phyloP scores from a whole-genome alignment of 129 eudicot species.

The Silybum marianum region DNA sequence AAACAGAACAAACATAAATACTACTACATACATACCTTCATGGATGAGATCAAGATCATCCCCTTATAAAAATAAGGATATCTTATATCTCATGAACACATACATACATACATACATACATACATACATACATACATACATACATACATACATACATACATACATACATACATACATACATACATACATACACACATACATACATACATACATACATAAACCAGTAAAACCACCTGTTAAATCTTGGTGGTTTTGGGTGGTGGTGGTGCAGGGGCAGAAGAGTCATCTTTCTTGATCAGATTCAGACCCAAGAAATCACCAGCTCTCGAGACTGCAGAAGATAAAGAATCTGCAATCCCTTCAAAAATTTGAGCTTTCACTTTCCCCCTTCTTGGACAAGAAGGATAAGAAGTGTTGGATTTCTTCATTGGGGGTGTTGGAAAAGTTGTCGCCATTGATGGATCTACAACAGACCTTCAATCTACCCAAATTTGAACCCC shows the following conservation, averaged over 20 bases:
- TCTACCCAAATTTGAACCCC: background rate
- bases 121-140: background rate
- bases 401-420: conserved; percentile 8
- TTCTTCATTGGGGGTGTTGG: conserved; percentile 23
- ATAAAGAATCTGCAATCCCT: conserved; percentile 24
- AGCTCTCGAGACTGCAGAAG: conserved; percentile 35
- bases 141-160: background rate
- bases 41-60: conserved; percentile 29
- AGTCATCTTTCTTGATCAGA: conserved; percentile 11
- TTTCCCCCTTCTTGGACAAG: conserved; percentile 9
- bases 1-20: conserved; percentile 23
- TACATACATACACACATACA: background rate
- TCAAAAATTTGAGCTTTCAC: conserved; percentile 34
- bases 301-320: conserved; percentile 15
- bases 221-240: background rate
- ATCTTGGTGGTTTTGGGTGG: conserved; percentile 11
- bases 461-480: background rate
- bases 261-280: conserved; percentile 10
- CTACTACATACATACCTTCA: background rate
- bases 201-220: background rate
- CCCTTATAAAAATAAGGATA: conserved; percentile 31
- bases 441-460: conserved; percentile 25
- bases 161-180: background rate
- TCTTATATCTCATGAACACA: conserved; percentile 5
- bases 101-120: background rate